Evolutionary conservation across 495 filamentous ascomycete genomes (phyloP), one percentile per base, ranked within the genome.

Genomic region (Penicillium arizonense): DNA sequence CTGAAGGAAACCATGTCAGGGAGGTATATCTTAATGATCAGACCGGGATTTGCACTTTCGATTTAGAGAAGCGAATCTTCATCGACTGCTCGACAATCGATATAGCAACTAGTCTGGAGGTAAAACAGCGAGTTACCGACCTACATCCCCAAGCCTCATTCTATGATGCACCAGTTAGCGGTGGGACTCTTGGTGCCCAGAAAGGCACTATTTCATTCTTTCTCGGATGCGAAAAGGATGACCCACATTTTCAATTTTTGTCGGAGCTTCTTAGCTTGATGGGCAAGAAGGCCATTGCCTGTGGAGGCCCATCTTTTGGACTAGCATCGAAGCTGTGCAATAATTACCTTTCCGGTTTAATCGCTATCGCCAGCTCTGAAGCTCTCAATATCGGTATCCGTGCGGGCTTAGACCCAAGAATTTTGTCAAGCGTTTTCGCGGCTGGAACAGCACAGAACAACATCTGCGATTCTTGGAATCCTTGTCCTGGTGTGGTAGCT

Each of bases 1-100:
- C 86, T 0, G 82, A 88, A 56, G 84, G 85, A 0, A 59, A 71
- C 3, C 85, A 90, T 52, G 85, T 89, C 44, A 78, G 79, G 47
- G 61, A 65, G 9, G 78, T 86, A 4, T 89, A 76, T 50, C 66
- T 78, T 9, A n/a, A n/a, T n/a, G 65, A 58, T 9, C 56, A 64
- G 7, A 67, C 61, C 6, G 73, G 73, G 14, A 58, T 77, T 16
- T 59, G 64, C 18, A 56, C 66, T 12, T 60, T 51, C 33, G 61
- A 71, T 26, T 44, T 73, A 5, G 42, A 42, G 11, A 47, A 53
- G 23, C 66, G 67, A 28, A 61, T 76, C 23, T 56, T 77, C 1
- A 66, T 77, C 35, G 73, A 78, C 49, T 76, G 66, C 51, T 76
- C 67, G 3, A 79, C 75, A 14, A 78, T 78, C 45, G 75, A 78